Evolutionary conservation across 2,329 filamentous ascomycete genomes (phyloP), one percentile per base, ranked within the genome.

Genomic region (Ophiosphaerella herpotricha): DNA sequence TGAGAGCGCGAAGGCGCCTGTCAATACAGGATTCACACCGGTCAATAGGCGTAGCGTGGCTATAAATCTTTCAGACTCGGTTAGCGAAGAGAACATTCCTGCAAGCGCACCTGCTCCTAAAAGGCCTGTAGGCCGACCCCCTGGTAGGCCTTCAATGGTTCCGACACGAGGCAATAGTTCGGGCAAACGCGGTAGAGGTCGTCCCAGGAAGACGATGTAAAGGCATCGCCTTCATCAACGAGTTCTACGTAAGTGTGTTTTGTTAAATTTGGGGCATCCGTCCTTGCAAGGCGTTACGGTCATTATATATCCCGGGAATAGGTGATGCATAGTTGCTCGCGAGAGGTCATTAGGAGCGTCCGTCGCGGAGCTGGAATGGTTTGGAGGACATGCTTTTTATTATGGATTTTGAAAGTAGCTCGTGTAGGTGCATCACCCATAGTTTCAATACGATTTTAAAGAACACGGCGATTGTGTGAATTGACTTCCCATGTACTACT

Each of bases 71-170:
- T 68, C 66, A 1, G 61, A 64, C 3, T 65, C 61, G 2, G 67
- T 69, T 39, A 63, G 61, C 26, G 69, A 72, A 32, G 70, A 68
- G 18, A 66, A 67, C 11, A 63, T 74, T 31, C 68, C 68, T 5
- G 71, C 68, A 0, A 68, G 46, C 33, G 58, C 66, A 12, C 63
- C 66, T 5, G 35, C 39, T 7, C 41, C 50, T 2, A 70, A 64
- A 51, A 60, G 36, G 23, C 38, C 54, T 12, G 38, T 63, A 7
- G 61, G 63, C 8, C 50, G 58, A 46, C 57, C 59, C 1, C 51
- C 42, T 21, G 58, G 63, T 21, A 39, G 61, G 7, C 48, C 60
- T 39, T 53, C 57, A 2, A 59, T 71, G 47, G 48, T 58, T 4
- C 61, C 62, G 1, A 63, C 58, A 2, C 54, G 68, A 33, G 66